A percentile compares a stretch with the other conserved stretches of the same genome.
These are phyloP conservation scores for Passiflora organensis DNA, from an alignment of 345 rosid genomes.

Conservation along the genomic window DNA sequence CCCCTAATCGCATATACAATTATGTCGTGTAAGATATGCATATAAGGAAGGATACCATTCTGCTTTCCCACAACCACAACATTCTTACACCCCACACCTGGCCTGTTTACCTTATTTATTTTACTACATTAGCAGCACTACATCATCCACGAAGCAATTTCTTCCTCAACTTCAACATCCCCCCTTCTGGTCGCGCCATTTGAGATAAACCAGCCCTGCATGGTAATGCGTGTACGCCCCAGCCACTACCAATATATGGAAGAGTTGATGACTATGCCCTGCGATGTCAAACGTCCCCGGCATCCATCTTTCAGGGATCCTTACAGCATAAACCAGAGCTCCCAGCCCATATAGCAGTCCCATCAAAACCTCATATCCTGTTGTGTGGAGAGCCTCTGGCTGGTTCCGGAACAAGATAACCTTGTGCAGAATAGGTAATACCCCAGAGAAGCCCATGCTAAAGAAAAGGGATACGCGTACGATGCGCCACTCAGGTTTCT, in stretches of 20 bases:
- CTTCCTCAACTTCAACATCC: slow-evolving; percentile 71
- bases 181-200: slow-evolving; percentile 72
- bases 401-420: slow-evolving; percentile 68
- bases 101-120: too few relatives aligned
- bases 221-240: slow-evolving; percentile 82
- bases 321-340: slow-evolving; percentile 70
- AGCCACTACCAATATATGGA: slow-evolving; percentile 77
- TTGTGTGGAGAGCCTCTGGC: slow-evolving; percentile 87
- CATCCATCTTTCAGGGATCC: slow-evolving; percentile 92
- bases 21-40: too few relatives aligned
- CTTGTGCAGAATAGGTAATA: slow-evolving; percentile 77
- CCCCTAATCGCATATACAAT: too few relatives aligned
- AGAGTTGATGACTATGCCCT: slow-evolving; percentile 93
- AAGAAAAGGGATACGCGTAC: slow-evolving; percentile 71
- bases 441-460: slow-evolving; percentile 79
- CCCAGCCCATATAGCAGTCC: slow-evolving; percentile 67
- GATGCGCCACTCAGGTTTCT: slow-evolving; percentile 63
- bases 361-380: slow-evolving; percentile 82
- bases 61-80: too few relatives aligned
- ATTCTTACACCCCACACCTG: too few relatives aligned
- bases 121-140: too few relatives aligned
- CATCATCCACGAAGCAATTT: neutral
- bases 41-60: too few relatives aligned
- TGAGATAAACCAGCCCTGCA: slow-evolving; percentile 79
- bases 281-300: slow-evolving; percentile 94